Evolutionary conservation across 306 rosid genomes (phyloP).

Genomic region (Elaeagnus macrophylla): DNA sequence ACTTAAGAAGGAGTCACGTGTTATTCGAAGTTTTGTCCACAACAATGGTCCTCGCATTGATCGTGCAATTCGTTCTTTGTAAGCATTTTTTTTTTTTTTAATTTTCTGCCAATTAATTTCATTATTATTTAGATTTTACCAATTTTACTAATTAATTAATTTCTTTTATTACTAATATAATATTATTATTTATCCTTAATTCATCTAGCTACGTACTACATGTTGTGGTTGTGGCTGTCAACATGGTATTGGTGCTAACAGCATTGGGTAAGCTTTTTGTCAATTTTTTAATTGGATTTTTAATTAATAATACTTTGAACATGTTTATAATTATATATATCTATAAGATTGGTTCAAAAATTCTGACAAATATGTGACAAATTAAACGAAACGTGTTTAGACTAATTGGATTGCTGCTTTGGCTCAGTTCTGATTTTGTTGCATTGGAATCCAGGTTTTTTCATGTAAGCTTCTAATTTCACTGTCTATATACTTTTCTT

Average conservation of each 20-base stretch:
- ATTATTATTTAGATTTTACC: background rate
- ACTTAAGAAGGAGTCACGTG: conserved; percentile 35
- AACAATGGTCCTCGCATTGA: conserved; percentile 28
- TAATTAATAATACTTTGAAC: no score
- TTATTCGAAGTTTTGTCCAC: conserved; percentile 35
- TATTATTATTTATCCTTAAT: background rate
- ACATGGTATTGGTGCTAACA: conserved; percentile 39
- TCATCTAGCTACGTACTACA: conserved; percentile 38
- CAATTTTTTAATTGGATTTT: background rate
- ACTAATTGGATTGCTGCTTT: conserved; percentile 27
- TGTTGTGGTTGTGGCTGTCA: conserved; percentile 38
- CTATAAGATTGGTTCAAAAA: background rate
- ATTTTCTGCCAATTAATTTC: background rate
- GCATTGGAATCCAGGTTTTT: conserved; percentile 67
- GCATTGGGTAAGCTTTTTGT: conserved; percentile 33
- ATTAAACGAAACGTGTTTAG: conserved; percentile 4
- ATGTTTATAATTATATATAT: background rate
- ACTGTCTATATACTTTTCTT: background rate
- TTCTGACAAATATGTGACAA: background rate
- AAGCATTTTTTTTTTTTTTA: conserved; percentile 10
- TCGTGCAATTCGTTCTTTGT: conserved; percentile 43
- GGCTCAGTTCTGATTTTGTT: conserved; percentile 40
- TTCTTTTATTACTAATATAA: no score
- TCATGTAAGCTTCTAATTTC: conserved; percentile 32
- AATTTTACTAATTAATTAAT: background rate